Evolutionary conservation across 371 early-diverging fungal genomes (phyloP), one percentile per base, ranked within the genome.

Genomic region (Rhizopus stolonifer): DNA sequence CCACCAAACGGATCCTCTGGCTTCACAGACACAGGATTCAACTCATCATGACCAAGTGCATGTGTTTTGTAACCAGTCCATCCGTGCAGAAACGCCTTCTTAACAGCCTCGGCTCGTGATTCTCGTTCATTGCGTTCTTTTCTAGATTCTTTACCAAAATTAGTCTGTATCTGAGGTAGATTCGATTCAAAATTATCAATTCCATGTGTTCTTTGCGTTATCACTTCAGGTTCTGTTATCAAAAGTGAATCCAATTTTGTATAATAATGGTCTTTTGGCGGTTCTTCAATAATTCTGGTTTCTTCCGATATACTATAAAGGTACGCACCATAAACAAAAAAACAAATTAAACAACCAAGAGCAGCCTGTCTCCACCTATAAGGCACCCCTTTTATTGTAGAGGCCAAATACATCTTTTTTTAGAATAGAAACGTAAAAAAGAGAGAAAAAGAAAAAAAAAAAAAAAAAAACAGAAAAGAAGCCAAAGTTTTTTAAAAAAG

Each of bases 1-100:
- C 77, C 89, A 33, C 89, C 90, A 74, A 87, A 90, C 0, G 85
- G 85, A 59, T 90, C 81, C 14, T 61, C 51, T 29, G 51, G 39
- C 17, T 32, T 47, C 36, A 74, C 73, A 2, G 55, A 46, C 8
- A 82, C 21, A 7, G 84, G 84, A 2, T 47, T 45, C 11, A 84
- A 54, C 56, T 84, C 84, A 32, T 82, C 68, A 38, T 53, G 50
- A 1, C 68, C 68, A 61, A 77, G 64, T 1, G 81, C 83, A 36
- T 78, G 66, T 2, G 58, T 50, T 9, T 62, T 72, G 60, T 93
- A 94, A 0, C 89, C 89, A 11, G 64, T 61, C 89, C 89, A 92
- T 15, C 85, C 85, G 48, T 85, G 77, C 25, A 58, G 39, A 47
- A 82, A 78, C 2, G 72, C 74, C 4, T 63, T 52, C 32, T 70